Conservation (phyloP, 441 rosid genomes). For the Dalechampia spathulata region DNA sequence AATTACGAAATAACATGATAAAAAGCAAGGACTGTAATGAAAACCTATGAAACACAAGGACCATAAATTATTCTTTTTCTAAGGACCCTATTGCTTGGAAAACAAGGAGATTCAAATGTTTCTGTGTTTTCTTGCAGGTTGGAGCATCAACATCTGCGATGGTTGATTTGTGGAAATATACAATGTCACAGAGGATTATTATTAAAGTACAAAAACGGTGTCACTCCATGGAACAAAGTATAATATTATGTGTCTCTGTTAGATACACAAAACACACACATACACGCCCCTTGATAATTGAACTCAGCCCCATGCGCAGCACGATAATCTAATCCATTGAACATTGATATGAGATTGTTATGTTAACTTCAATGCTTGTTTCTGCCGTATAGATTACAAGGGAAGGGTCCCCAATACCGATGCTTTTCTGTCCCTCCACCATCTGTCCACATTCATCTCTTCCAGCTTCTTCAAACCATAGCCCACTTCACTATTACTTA, state of each 20-base stretch:
- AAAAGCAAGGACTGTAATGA: no score
- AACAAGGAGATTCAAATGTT: background rate
- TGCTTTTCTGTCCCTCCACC: slow-evolving; percentile 21
- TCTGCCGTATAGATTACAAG: background rate
- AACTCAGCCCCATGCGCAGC: slow-evolving; percentile 25
- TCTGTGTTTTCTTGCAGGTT: background rate
- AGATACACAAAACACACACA: no score
- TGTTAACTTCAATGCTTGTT: slow-evolving; percentile 2
- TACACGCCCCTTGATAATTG: slow-evolving; percentile 20
- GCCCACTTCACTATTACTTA: background rate
- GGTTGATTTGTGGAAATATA: background rate
- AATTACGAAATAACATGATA: no score
- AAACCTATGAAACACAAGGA: background rate
- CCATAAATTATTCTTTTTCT: no score
- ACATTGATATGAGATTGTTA: slow-evolving; percentile 23
- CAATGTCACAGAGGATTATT: background rate
- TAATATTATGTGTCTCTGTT: no score
- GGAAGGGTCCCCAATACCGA: slow-evolving; percentile 27
- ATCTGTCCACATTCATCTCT: slow-evolving; percentile 39
- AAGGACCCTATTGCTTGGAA: no score
- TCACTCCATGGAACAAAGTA: background rate
- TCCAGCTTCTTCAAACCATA: background rate
- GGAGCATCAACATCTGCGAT: background rate
- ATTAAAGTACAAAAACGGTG: background rate
- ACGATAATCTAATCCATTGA: slow-evolving; percentile 54